Conservation (phyloP, 257 asterid genomes). For the Solanum sejunctum region DNA sequence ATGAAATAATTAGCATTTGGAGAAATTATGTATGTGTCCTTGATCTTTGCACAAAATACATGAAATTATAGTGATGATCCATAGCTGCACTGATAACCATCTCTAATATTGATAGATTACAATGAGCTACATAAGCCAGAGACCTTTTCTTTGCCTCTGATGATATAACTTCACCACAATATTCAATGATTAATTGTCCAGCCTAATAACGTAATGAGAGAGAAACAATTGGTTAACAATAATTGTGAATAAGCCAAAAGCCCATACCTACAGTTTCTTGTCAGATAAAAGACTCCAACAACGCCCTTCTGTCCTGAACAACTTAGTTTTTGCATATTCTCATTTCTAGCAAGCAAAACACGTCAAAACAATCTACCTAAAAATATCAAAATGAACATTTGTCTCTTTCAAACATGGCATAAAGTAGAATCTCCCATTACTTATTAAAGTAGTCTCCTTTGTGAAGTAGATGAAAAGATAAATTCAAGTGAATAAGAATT, state of each 20-base stretch:
- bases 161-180: conserved; percentile 85
- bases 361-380: conserved; percentile 9
- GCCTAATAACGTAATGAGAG: conserved; percentile 38
- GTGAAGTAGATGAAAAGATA: background rate
- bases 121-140: conserved; percentile 58
- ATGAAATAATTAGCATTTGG: conserved; percentile 48
- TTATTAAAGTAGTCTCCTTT: background rate
- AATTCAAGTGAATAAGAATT: background rate
- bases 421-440: background rate
- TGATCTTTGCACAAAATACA: conserved; percentile 40
- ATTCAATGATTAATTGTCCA: conserved; percentile 76
- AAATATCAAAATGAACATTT: background rate
- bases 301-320: conserved; percentile 79
- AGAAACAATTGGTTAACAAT: background rate
- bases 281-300: conserved; percentile 85
- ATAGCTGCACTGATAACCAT: conserved; percentile 5
- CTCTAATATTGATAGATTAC: conserved; percentile 18
- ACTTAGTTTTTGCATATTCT: conserved; percentile 54
- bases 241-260: background rate
- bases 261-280: background rate
- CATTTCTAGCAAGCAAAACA: conserved; percentile 25
- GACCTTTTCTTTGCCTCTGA: conserved; percentile 56
- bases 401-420: background rate
- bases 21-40: conserved; percentile 73
- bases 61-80: background rate